Evolutionary conservation across 1,139 yeast species (phyloP), one percentile per base, ranked within the genome.

Genomic region (Arxiozyma slooffiae): DNA sequence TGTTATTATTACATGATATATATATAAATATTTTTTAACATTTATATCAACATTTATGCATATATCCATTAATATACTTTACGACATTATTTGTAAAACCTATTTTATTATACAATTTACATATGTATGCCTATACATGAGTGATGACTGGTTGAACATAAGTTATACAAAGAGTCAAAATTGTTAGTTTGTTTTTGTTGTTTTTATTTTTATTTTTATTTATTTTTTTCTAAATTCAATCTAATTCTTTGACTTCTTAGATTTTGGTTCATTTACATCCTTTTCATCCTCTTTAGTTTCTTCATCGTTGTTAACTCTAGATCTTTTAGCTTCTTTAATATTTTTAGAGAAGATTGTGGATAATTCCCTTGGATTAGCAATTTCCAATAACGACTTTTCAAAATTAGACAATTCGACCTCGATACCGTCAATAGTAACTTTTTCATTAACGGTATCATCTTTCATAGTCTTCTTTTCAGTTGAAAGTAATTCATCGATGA

Each of bases 381-480:
- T 79, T 71, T 88, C 96, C 64, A 85, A 76, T 71, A 89, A 78
- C 46, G 88, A 87, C 63, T 76, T 77, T 61, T 87, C 95, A 68
- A 85, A 85, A 30, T 77, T 73, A 49, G 85, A 72, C 51, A 81
- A 71, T 55, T 72, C 73, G 50, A 72, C 71, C 44, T 68, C 68
- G 46, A 71, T 61, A 50, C 69, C 70, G 50, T 67, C 72, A 50
- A 70, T 68, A 16, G 39, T 71, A 47, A 72, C 71, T 47, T 64
- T 57, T 40, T 67, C 68, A 38, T 67, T 61, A 48, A 62, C 69
- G 30, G 57, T 55, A 38, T 66, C 61, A 55, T 69, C 73, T 18
- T 55, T 59, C 17, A 62, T 63, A 17, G 58, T 53, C 17, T 58
- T 63, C n/a, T 59, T 60, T 36, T 60, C 58, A 9, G 48, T 38